Evolutionary conservation across 495 filamentous ascomycete species (phyloP).

Genomic region (Hypoxylon cercidicola): DNA sequence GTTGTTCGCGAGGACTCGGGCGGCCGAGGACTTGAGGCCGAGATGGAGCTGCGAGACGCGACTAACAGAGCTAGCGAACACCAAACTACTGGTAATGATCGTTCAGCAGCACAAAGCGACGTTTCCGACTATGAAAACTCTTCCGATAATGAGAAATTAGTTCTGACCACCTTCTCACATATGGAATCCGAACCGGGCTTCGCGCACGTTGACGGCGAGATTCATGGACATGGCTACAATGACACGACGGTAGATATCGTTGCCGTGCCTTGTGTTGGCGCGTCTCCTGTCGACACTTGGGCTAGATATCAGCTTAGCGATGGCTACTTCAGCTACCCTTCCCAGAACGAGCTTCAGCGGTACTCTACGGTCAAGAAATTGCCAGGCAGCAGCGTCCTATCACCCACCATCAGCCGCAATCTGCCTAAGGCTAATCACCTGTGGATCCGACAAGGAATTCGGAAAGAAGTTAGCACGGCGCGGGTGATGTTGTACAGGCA

Average conservation of each 20-base stretch:
- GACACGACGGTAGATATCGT: conserved; percentile 60
- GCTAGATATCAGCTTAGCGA: conserved; percentile 49
- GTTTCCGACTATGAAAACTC: conserved; percentile 21
- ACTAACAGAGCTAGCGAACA: conserved; percentile 5
- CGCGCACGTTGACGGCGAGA: conserved; percentile 54
- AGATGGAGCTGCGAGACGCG: conserved; percentile 29
- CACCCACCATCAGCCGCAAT: conserved; percentile 46
- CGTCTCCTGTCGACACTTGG: conserved; percentile 58
- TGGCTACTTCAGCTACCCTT: conserved; percentile 45
- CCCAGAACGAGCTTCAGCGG: conserved; percentile 33
- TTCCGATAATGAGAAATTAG: conserved; percentile 29
- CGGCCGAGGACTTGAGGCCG: conserved; percentile 11
- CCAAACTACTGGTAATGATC: conserved; percentile 8
- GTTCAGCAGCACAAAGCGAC: conserved; percentile 16
- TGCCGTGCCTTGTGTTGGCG: conserved; percentile 58
- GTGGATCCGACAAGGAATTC: conserved; percentile 57
- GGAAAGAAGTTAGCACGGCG: conserved; percentile 51
- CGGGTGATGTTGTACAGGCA: conserved; percentile 67
- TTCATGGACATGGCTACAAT: conserved; percentile 54
- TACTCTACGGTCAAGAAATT: conserved; percentile 44
- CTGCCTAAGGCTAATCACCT: conserved; percentile 44
- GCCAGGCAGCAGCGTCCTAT: conserved; percentile 41
- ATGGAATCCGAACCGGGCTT: conserved; percentile 51
- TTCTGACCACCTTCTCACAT: conserved; percentile 32
- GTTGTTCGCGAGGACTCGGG: conserved; percentile 18